Base-by-base conservation (phyloP, 805 yeast species). In the Tetrapisispora arboricola region DNA sequence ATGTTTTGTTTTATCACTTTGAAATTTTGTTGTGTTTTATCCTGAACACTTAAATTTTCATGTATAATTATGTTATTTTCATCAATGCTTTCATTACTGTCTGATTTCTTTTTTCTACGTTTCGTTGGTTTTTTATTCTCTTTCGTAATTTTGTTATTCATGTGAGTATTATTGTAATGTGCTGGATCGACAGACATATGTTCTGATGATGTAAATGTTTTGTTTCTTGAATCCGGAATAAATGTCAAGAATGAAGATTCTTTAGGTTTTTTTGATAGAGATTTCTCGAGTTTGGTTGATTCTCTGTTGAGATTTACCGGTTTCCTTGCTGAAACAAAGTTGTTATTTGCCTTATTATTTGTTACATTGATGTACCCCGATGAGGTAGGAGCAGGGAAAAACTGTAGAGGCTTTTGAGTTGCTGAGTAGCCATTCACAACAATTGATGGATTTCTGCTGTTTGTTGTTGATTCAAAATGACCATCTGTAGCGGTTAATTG, bases 361-460 rank as follows among this genome's bases (percentile, higher is more conserved):
- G 18, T 26, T 36, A 27, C 32, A 26, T 31, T 39, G 17, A 12
- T 25, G 18, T 22, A 31, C 35, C 38, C 22, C 48, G 53, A 25
- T 37, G 49, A 37, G 37, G 61, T 38, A 49, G 61, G 59, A 43
- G 47, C 55, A 10, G 58, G 50, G 43, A 44, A 57, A 38, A 59
- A 59, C 43, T 59, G 64, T 31, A 59, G 42, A 3, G 64, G 64
- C 36, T 58, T 58, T 36, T 59, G 63, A 9, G 61, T 58, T n/a
- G 62, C 54, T 6, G 58, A 50, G 34, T 54, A 55, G 12, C 53
- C 48, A 27, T 43, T 43, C 29, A 39, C 19, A 29, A 16, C 32
- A 28, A 48, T 40, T 7, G 57, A 56, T 1, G 55, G 53, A 24
- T 51, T 50, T 18, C 38, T 35, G 4, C 43, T 25, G 20, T 35